Evolutionary conservation across 1,284 basidiomycete genomes (phyloP).

Genomic region (Mycosarcoma mackinlayi): DNA sequence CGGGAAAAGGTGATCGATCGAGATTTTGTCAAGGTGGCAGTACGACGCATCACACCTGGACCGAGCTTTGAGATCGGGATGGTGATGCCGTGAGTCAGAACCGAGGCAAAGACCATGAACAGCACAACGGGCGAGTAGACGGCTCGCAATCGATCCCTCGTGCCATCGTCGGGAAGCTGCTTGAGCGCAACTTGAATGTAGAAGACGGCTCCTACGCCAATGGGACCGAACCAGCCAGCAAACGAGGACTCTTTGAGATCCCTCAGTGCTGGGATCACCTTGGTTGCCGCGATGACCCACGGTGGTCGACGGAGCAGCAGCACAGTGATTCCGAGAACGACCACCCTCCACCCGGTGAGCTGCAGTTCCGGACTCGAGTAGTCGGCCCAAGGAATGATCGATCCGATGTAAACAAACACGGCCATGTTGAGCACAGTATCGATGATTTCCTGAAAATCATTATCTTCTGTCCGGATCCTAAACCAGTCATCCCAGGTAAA

Average conservation of each 20-base stretch:
- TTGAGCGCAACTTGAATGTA: constrained; percentile 72
- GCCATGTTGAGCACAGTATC: constrained; percentile 72
- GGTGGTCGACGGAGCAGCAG: constrained; percentile 62
- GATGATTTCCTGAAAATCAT: constrained; percentile 73
- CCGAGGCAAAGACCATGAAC: constrained; percentile 71
- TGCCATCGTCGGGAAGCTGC: constrained; percentile 69
- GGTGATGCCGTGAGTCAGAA: constrained; percentile 70
- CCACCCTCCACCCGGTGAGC: constrained; percentile 61
- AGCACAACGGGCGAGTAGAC: constrained; percentile 71
- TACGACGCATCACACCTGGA: constrained; percentile 53
- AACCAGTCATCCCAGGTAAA: constrained; percentile 70
- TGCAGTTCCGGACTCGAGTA: constrained; percentile 46
- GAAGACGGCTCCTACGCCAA: constrained; percentile 70
- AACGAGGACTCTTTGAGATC: constrained; percentile 61
- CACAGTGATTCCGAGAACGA: constrained; percentile 59
- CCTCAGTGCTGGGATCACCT: constrained; percentile 59
- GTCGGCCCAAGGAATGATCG: constrained; percentile 67
- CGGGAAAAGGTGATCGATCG: constrained; percentile 39
- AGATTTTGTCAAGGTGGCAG: constrained; percentile 46
- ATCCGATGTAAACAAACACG: constrained; percentile 70
- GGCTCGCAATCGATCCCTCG: constrained; percentile 67
- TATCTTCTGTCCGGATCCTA: constrained; percentile 71
- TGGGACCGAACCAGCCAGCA: constrained; percentile 67
- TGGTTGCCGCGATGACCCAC: constrained; percentile 58
- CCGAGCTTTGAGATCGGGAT: constrained; percentile 65